These are phyloP conservation scores for Neurospora sp. DNA, from an alignment of 495 filamentous ascomycete species.

Conservation along the genomic window DNA sequence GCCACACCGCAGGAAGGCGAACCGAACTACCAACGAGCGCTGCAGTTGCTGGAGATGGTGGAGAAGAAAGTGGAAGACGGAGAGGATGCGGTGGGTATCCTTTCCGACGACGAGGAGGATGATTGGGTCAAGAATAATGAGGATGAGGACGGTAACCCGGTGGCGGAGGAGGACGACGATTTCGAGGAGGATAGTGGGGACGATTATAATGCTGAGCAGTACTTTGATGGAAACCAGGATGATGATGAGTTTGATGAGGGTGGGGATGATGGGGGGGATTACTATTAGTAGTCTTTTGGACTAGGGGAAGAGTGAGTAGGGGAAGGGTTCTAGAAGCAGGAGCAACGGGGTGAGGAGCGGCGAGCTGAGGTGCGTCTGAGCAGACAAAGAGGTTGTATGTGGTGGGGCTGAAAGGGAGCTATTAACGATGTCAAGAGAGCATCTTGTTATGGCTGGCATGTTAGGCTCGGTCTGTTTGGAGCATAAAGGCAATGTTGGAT, in stretches of 20 bases:
- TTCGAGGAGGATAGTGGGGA: slow-evolving; percentile 40
- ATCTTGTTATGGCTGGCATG: background rate
- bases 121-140: slow-evolving; percentile 28
- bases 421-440: slow-evolving; percentile 1
- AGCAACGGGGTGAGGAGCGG: background rate
- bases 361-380: background rate
- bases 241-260: slow-evolving; percentile 40
- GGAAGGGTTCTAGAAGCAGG: background rate
- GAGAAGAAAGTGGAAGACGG: slow-evolving; percentile 29
- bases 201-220: slow-evolving; percentile 45
- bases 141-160: slow-evolving; percentile 26
- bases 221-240: slow-evolving; percentile 41
- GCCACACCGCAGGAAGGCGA: slow-evolving; percentile 5
- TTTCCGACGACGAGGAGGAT: slow-evolving; percentile 33
- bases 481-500: background rate
- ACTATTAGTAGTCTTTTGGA: background rate
- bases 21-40: slow-evolving; percentile 22
- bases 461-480: background rate
- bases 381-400: background rate
- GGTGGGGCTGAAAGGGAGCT: background rate
- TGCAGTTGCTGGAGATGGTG: slow-evolving; percentile 23
- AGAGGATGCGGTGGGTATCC: slow-evolving; percentile 28
- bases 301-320: background rate
- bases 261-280: slow-evolving; percentile 29
- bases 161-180: slow-evolving; percentile 34